Evolutionary conservation across 1,284 basidiomycete genomes (phyloP), one percentile per base, ranked within the genome.

Genomic region (Cutaneotrichosporon cavernicola): DNA sequence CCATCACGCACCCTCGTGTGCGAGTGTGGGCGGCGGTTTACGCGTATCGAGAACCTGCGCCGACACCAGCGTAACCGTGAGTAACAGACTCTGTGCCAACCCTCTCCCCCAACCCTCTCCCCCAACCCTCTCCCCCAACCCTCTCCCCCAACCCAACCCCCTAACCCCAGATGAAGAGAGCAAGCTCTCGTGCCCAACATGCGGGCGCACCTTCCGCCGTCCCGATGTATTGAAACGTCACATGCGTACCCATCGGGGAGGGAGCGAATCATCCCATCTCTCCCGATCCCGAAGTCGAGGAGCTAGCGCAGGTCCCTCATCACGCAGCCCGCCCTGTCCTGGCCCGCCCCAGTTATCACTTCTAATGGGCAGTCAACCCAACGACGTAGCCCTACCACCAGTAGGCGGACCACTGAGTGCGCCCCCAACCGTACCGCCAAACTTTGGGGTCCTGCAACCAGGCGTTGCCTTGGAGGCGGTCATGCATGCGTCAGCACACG

Each of bases 1-100:
- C 36, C 36, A 18, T 49, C 46, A 10, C 14, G 52, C 32, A 9
- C 21, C 36, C 55, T 56, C 16, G 55, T 56, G 10, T 56, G 55
- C 38, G 13, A 56, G 22, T 56, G 55, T 21, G 55, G 55, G 4
- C 36, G 55, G 21, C 40, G 13, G 22, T 56, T 56, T 40, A 56
- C 55, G 16, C 55, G 55, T 21, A 56, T 56, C 18, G 55, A 56
- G 55, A 56, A 56, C 38, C 36, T 56, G 8, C 36, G 55, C 5
- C n/a, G 55, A 21, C 55, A 56, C 21, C 55, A 56, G 38, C 36
- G 55, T 5, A 56, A 56, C n/a, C 55, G 55, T 56, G 55, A 43
- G 55, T 43, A 2, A n/a, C 32, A 26, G 26, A 26, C 26, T 26
- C 26, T 26, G 26, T 26, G 2, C 26, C 3, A 26, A 26, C 26